These are phyloP conservation scores for Thermothelomyces thermophilus DNA, from an alignment of 2,329 filamentous ascomycete genomes.

Conservation along the genomic window DNA sequence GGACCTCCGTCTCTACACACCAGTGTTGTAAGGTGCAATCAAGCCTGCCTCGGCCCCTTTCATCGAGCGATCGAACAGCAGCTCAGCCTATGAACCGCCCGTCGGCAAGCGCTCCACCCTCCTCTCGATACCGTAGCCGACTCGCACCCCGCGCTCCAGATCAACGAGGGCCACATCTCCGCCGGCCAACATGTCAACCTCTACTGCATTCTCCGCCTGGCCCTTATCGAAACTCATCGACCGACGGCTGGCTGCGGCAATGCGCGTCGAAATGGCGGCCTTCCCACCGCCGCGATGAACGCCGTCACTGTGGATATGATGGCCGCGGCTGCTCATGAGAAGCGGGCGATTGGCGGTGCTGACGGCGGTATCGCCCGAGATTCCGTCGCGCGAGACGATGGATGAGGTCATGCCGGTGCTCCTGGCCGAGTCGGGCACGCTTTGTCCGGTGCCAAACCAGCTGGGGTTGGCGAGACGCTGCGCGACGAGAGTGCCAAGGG, in stretches of 20 bases:
- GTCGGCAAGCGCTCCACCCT: slow-evolving; percentile 11
- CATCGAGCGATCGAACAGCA: not conserved
- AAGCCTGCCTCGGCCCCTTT: no score
- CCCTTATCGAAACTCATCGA: not conserved
- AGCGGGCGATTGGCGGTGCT: slow-evolving; percentile 9
- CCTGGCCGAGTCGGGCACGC: not conserved
- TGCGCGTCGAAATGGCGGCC: slow-evolving; percentile 4
- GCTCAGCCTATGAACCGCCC: slow-evolving; percentile 10
- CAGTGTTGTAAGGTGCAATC: not conserved
- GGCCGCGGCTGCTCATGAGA: slow-evolving; percentile 1
- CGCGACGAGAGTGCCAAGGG: slow-evolving; percentile 46
- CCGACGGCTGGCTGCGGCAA: not conserved
- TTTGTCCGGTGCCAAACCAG: slow-evolving; percentile 22
- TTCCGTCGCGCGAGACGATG: not conserved
- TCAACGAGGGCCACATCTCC: not conserved
- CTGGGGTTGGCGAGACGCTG: slow-evolving; percentile 36
- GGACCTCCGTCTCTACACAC: no score
- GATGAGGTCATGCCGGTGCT: not conserved
- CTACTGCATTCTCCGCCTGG: slow-evolving; percentile 3
- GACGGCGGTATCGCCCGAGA: not conserved
- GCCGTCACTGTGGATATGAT: not conserved
- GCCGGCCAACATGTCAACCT: slow-evolving; percentile 17
- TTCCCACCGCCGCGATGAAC: not conserved
- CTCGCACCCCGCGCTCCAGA: slow-evolving; percentile 9
- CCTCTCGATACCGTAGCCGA: slow-evolving; percentile 11